Evolutionary conservation across 2,329 filamentous ascomycete genomes (phyloP).

Genomic region (Fusarium udum): DNA sequence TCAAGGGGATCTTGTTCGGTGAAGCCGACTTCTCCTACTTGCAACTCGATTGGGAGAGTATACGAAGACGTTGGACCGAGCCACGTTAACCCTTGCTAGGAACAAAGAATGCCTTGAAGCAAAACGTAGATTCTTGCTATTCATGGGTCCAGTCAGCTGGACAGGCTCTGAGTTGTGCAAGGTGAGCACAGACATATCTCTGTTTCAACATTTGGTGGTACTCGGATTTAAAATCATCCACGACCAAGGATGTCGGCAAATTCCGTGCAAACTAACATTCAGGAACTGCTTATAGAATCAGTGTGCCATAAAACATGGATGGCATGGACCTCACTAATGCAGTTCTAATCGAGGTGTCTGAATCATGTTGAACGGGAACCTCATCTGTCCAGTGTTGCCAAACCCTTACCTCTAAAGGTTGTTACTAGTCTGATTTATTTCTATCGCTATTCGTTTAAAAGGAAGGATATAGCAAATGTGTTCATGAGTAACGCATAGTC

Average conservation of each 20-base stretch:
- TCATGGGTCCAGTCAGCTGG: fast-evolving
- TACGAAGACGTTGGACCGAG: not conserved
- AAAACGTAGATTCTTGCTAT: not conserved
- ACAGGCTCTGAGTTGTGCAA: not conserved
- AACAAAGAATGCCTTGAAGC: not conserved
- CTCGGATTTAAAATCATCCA: not conserved
- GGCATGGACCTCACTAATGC: too few species aligned
- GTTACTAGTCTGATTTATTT: too few species aligned
- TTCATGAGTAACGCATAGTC: too few species aligned
- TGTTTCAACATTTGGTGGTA: not conserved
- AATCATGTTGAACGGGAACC: not conserved
- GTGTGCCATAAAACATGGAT: not conserved
- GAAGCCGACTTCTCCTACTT: not conserved
- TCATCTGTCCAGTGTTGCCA: fast-evolving
- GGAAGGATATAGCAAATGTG: too few species aligned
- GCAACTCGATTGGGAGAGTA: not conserved
- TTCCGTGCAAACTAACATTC: not conserved
- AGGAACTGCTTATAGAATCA: not conserved
- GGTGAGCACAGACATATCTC: not conserved
- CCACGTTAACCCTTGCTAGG: not conserved
- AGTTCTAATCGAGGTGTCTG: not conserved
- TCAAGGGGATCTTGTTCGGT: not conserved
- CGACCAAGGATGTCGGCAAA: not conserved
- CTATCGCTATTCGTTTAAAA: too few species aligned
- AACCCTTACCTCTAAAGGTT: too few species aligned